These are phyloP conservation scores for Kodamaea anthophila DNA, from an alignment of 1,139 yeast species.

Conservation along the genomic window DNA sequence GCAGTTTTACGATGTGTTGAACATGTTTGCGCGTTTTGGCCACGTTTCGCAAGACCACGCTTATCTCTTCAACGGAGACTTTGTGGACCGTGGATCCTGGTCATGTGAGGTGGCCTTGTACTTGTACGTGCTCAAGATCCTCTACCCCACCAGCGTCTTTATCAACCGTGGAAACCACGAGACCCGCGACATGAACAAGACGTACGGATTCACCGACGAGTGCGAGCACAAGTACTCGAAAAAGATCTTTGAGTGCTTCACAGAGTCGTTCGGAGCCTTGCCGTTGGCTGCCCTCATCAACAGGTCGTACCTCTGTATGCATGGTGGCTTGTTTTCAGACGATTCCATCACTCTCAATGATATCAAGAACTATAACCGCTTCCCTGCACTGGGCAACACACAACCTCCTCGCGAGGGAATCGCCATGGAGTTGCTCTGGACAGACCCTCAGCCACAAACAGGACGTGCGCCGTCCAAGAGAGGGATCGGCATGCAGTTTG, in stretches of 20 bases:
- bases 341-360: constrained; percentile 69
- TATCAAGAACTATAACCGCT: constrained; percentile 64
- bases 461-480: constrained; percentile 90
- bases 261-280: constrained; percentile 78
- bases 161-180: constrained; percentile 96
- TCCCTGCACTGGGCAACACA: constrained; percentile 46
- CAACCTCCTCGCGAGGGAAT: constrained; percentile 91
- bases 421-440: constrained; percentile 96
- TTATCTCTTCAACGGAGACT: constrained; percentile 91
- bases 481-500: constrained; percentile 94
- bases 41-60: constrained; percentile 60
- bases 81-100: constrained; percentile 98
- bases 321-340: constrained; percentile 89
- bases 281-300: constrained; percentile 85
- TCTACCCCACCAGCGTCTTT: constrained; percentile 67
- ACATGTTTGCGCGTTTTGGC: constrained; percentile 73
- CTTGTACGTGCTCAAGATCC: constrained; percentile 69
- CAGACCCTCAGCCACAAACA: constrained; percentile 78
- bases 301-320: constrained; percentile 76
- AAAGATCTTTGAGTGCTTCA: constrained; percentile 75
- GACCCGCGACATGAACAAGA: constrained; percentile 93
- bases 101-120: constrained; percentile 91
- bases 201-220: constrained; percentile 95
- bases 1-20: constrained; percentile 83
- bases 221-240: constrained; percentile 86